Conservation (phyloP, 2,329 filamentous ascomycete species). For the Dactylellina drechsleri region DNA sequence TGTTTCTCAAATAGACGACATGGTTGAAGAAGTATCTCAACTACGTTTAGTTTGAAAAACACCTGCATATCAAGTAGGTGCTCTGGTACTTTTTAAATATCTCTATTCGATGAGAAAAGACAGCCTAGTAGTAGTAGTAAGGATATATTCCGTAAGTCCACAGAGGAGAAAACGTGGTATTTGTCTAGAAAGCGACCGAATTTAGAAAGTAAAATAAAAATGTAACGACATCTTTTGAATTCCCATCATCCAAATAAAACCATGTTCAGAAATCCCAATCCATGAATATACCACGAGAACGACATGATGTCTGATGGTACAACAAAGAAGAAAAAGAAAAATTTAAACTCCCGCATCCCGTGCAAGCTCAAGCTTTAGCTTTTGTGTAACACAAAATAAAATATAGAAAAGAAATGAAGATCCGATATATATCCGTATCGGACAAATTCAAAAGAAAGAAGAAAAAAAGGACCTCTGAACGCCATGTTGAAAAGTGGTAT, state of each 20-base stretch:
- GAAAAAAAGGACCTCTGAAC: conserved; percentile 5
- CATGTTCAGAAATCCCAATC: background rate
- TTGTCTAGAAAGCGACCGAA: too few relatives aligned
- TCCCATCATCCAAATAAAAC: background rate
- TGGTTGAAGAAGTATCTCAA: background rate
- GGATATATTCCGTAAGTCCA: too few relatives aligned
- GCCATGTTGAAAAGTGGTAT: conserved; percentile 11
- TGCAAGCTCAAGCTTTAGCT: conserved; percentile 22
- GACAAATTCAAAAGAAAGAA: background rate
- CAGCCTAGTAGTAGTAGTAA: too few relatives aligned
- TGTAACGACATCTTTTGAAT: too few relatives aligned
- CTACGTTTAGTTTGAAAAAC: too few relatives aligned
- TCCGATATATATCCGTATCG: conserved; percentile 24
- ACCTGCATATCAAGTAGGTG: too few relatives aligned
- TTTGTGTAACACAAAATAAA: conserved; percentile 33
- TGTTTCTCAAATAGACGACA: too few relatives aligned
- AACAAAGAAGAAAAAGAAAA: conserved; percentile 26
- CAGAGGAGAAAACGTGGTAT: too few relatives aligned
- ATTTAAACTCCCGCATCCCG: conserved; percentile 42
- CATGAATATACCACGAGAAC: conserved; percentile 8
- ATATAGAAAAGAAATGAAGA: conserved; percentile 29
- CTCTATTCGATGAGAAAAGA: too few relatives aligned
- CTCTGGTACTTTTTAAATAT: too few relatives aligned
- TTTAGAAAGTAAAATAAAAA: too few relatives aligned
- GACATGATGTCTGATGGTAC: background rate